Base-by-base conservation (phyloP, 805 yeast species). In the Schizosaccharomyces japonicus region DNA sequence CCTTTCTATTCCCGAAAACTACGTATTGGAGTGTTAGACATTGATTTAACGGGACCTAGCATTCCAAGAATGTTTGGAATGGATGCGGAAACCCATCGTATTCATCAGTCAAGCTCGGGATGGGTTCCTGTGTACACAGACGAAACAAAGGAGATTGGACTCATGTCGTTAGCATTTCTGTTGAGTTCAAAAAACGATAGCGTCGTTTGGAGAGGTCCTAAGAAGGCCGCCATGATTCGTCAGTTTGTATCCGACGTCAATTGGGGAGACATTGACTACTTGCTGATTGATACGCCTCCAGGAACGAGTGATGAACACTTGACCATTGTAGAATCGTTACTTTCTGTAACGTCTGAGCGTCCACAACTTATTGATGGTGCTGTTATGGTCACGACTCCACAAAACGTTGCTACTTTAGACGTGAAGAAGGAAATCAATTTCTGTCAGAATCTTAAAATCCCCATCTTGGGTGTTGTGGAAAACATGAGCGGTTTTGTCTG, bases 221-320 rank as follows among this genome's bases (percentile, higher is more conserved):
- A 87, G 62, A 90, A 92, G 59, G 85, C 95, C 0, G 95, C 95
- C 11, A 90, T 90, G 96, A 80, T 90, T 32, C 72, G 85, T 51
- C 99, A 90, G 63, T 87, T 90, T 58, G 66, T 92, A 39, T 72
- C 74, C 51, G 96, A 90, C 59, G 94, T 87, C 1, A 72, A 73
- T 27, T 90, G 99, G 99, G 94, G 83, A 0, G 71, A 69, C 17
- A 65, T 70, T 26, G 74, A 82, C 49, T 87, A 80, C 58, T 63
- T 87, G 49, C 63, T 90, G 29, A 84, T 90, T 4, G 99, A 90
- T 59, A 90, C 99, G 0, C 99, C 99, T 1, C 99, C 99, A 0
- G 99, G 99, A 0, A 90, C 99, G 0, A 80, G 94, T 0, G 99
- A 90, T 61, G 99, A 90, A 60, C 99, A 90, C 60, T 90, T 90